Conservation (phyloP, 225 moss, liverwort and hornwort genomes). For the Marchantia paleacea region DNA sequence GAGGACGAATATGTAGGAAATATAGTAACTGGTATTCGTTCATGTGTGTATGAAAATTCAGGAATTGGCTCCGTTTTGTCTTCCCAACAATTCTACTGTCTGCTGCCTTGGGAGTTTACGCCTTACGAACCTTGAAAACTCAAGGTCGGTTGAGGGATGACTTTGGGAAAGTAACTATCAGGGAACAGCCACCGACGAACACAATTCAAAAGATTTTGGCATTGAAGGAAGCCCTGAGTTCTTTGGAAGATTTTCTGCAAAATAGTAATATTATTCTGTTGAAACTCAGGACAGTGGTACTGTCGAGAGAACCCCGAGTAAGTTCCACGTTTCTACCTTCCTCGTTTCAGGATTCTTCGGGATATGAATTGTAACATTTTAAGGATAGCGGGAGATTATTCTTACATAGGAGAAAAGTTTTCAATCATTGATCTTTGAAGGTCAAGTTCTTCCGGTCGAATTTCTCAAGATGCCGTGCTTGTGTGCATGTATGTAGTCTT, state of each 20-base stretch:
- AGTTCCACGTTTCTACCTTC: conserved; percentile 6
- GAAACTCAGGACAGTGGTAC: conserved; percentile 70
- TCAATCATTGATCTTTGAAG: too few species aligned
- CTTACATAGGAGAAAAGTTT: too few species aligned
- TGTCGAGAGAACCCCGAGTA: conserved; percentile 75
- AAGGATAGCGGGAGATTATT: too few species aligned
- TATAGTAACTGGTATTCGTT: background rate
- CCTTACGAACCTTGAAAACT: conserved; percentile 65
- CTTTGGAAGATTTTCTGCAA: conserved; percentile 75
- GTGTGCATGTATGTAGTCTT: background rate
- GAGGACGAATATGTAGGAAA: conserved; percentile 7
- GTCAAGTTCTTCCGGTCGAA: too few species aligned
- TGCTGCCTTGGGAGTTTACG: conserved; percentile 54
- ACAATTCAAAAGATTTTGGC: conserved; percentile 89
- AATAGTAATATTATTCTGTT: conserved; percentile 66
- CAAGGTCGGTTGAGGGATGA: conserved; percentile 58
- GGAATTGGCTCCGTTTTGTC: conserved; percentile 87
- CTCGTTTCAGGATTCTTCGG: background rate
- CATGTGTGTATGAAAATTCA: conserved; percentile 18
- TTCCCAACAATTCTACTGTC: conserved; percentile 65
- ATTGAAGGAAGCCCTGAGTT: conserved; percentile 82
- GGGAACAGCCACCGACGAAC: conserved; percentile 81
- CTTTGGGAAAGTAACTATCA: conserved; percentile 79
- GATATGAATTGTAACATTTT: too few species aligned
- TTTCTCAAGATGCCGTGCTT: too few species aligned